Percentiles rank a stretch among this genome's conserved stretches.
These are phyloP conservation scores for Pseudoperonospora humuli DNA, from an alignment of 352 stramenopile genomes.

Conservation along the genomic window DNA sequence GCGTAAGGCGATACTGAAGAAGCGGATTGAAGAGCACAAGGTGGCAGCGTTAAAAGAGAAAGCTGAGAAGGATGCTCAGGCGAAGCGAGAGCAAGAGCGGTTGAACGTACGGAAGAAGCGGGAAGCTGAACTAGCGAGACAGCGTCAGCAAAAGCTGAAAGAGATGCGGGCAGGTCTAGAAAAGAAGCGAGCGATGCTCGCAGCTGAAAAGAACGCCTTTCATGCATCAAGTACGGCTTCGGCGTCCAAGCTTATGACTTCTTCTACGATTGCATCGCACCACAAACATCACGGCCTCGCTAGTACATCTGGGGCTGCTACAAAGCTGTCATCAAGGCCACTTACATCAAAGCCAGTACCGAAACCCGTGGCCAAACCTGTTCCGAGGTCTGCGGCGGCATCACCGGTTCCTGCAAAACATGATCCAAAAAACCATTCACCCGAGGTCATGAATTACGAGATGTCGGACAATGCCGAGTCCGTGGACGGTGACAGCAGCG, in stretches of 20 bases:
- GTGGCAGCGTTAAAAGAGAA: conserved; percentile 64
- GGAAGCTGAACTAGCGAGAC: conserved; percentile 52
- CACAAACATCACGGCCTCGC: conserved; percentile 19
- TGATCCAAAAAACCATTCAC: conserved; percentile 18
- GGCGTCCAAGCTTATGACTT: conserved; percentile 1
- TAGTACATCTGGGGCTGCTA: conserved; percentile 9
- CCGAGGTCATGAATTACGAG: conserved; percentile 45
- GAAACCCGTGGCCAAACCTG: conserved; percentile 8
- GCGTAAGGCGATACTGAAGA: conserved; percentile 53
- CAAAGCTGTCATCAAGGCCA: conserved; percentile 5
- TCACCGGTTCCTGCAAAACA: conserved; percentile 14
- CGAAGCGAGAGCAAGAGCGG: conserved; percentile 56
- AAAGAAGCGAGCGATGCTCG: conserved; percentile 55
- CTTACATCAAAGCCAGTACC: conserved; percentile 2
- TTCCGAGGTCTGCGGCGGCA: conserved; percentile 2
- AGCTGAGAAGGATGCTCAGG: conserved; percentile 54
- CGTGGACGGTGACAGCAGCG: conserved; percentile 29
- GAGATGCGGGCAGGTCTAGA: conserved; percentile 61
- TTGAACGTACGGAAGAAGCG: conserved; percentile 66
- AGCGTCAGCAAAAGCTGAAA: conserved; percentile 51
- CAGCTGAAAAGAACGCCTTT: conserved; percentile 31
- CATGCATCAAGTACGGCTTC: conserved; percentile 6
- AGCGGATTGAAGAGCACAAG: conserved; percentile 70
- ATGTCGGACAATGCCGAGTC: conserved; percentile 80
- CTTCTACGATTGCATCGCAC: conserved; percentile 6